Percentiles rank a stretch among this genome's conserved stretches.
Conservation (phyloP, 805 yeast genomes). For the Candida chauliodis region DNA sequence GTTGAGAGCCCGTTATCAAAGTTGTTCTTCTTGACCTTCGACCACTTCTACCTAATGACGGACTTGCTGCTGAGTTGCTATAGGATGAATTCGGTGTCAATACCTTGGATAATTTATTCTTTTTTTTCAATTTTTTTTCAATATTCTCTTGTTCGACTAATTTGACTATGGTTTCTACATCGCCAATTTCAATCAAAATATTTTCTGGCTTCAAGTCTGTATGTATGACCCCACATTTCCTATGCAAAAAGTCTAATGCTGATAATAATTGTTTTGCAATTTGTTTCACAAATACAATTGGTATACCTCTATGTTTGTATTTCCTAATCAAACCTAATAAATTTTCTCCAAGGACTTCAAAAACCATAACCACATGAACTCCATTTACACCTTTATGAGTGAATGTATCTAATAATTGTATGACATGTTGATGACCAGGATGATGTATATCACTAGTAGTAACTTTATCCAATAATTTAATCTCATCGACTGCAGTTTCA, state of each 20-base stretch:
- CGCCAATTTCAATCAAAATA: slow-evolving; percentile 76
- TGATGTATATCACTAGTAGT: slow-evolving; percentile 62
- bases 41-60: slow-evolving; percentile 41
- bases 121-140: slow-evolving; percentile 43
- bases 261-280: slow-evolving; percentile 74
- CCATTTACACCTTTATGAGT: slow-evolving; percentile 90
- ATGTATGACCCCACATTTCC: slow-evolving; percentile 71
- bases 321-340: slow-evolving; percentile 78
- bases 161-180: slow-evolving; percentile 71
- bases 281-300: slow-evolving; percentile 70
- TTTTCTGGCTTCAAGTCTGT: slow-evolving; percentile 75
- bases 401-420: slow-evolving; percentile 78
- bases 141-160: slow-evolving; percentile 61
- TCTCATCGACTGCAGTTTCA: slow-evolving; percentile 93
- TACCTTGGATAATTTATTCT: slow-evolving; percentile 33
- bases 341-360: slow-evolving; percentile 95
- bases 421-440: slow-evolving; percentile 79
- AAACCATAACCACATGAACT: slow-evolving; percentile 91
- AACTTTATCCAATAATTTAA: slow-evolving; percentile 67
- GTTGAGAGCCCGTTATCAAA: slow-evolving; percentile 86
- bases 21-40: slow-evolving; percentile 69
- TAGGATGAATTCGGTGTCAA: slow-evolving; percentile 15
- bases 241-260: slow-evolving; percentile 69
- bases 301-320: slow-evolving; percentile 76
- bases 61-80: slow-evolving; percentile 12